Conservation (phyloP, 129 eudicot species). For the Flaveria brownii region DNA sequence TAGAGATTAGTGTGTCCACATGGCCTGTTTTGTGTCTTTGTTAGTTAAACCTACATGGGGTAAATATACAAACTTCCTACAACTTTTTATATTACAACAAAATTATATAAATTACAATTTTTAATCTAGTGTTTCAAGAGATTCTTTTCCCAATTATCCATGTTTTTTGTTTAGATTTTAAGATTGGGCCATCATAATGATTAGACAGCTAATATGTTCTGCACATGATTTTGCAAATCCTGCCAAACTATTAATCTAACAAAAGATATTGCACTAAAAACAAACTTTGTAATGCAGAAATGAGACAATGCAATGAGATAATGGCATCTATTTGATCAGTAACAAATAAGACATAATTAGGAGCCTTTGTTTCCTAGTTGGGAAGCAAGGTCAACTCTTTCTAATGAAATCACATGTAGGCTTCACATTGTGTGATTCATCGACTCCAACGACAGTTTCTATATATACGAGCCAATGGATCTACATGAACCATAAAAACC, state of each 20-base stretch:
- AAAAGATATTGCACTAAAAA: conserved; percentile 17
- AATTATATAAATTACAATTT: not conserved
- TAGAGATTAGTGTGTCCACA: conserved; percentile 20
- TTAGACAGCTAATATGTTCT: conserved; percentile 30
- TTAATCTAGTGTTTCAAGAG: conserved; percentile 1
- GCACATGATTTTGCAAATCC: conserved; percentile 23
- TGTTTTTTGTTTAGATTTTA: conserved; percentile 8
- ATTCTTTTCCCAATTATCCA: conserved; percentile 12
- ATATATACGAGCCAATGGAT: conserved; percentile 21
- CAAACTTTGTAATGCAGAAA: conserved; percentile 25
- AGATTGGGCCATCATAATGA: conserved; percentile 22
- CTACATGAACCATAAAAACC: not conserved
- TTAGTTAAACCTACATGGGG: not conserved
- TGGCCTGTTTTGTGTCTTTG: not conserved
- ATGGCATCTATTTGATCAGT: conserved; percentile 23
- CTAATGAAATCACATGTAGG: conserved; percentile 22
- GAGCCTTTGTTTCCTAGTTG: conserved; percentile 26
- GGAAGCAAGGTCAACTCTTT: conserved; percentile 32
- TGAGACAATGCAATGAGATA: conserved; percentile 15
- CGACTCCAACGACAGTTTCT: not conserved
- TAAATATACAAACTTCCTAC: not conserved
- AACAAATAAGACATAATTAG: conserved; percentile 21
- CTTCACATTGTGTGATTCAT: conserved; percentile 23
- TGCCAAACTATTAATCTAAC: conserved; percentile 28
- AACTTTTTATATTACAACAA: not conserved